Evolutionary conservation across 2,329 filamentous ascomycete genomes (phyloP).

Genomic region (Fusarium kyushuense): DNA sequence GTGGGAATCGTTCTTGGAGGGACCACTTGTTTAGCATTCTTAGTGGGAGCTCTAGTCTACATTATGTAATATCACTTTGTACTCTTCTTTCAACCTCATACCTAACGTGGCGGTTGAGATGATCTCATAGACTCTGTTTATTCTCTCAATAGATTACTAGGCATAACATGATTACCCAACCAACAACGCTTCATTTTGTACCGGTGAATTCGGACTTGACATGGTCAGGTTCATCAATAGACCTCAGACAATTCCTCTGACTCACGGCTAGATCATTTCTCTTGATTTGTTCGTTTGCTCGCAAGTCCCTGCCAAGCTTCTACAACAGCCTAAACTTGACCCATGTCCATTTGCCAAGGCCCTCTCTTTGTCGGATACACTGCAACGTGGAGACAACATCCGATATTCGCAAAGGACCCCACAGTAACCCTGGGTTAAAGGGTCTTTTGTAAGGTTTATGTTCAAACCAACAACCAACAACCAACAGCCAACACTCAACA

Average conservation of each 20-base stretch:
- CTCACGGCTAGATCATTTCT: background rate
- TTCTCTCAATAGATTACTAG: background rate
- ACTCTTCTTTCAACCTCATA: background rate
- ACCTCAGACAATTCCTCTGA: background rate
- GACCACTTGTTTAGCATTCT: background rate
- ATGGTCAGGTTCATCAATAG: background rate
- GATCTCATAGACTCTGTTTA: background rate
- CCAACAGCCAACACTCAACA: conserved; percentile 3
- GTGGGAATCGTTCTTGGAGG: background rate
- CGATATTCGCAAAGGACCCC: background rate
- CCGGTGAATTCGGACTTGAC: background rate
- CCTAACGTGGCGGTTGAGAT: too few species aligned
- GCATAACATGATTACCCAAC: background rate
- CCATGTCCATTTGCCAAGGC: background rate
- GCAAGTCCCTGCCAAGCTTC: background rate
- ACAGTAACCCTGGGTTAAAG: background rate
- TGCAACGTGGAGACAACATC: too few species aligned
- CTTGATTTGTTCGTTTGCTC: background rate
- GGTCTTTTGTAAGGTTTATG: background rate
- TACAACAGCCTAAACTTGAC: background rate
- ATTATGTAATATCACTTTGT: background rate
- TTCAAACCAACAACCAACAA: background rate
- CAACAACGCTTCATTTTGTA: background rate
- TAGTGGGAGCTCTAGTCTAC: conserved; percentile 2
- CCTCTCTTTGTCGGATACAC: background rate